Evolutionary conservation across 257 asterid species (phyloP), one percentile per base, ranked within the genome.

Genomic region (Solanum chilense): DNA sequence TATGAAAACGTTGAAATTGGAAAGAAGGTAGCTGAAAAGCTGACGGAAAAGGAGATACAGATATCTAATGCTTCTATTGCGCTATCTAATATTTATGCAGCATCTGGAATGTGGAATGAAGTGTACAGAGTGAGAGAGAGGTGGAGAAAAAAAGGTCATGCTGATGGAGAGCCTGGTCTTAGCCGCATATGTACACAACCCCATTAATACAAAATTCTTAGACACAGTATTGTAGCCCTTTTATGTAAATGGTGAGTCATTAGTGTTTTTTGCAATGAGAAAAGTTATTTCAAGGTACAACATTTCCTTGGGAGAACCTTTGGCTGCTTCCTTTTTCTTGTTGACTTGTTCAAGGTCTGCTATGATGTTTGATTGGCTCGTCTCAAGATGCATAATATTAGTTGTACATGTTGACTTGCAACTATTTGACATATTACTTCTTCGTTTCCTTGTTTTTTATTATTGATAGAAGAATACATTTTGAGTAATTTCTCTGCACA

Each of bases 31-130:
- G 91, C 91, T 78, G 84, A 52, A 37, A 91, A 56, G 89, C 81
- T 90, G 88, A 25, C 85, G 62, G 80, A 73, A 70, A 29, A 52
- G 23, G 83, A 73, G 85, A 87, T 81, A 82, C 88, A 58, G 21
- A 27, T 78, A 71, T 88, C 92, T 16, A 71, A 84, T 13, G 86
- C 87, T 47, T 75, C 25, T 20, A 58, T 91, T 84, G 85, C 90
- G 2, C 89, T 91, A 69, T 89, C 91, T 82, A 91, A 90, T 87
- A 91, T 89, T 82, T 91, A 89, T 90, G 88, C 93, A 81, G 74
- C 92, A 33, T 88, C 89, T 31, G 91, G 90, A 62, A 86, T 91
- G 93, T 91, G 93, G 93, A 74, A 86, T 11, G 90, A 90, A 90
- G 93, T 92, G 20, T 89, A 87, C 83, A 73, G 60, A 71, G 90